Evolutionary conservation across 1,284 basidiomycete species (phyloP).

Genomic region (Erythrobasidium hasegawianum): DNA sequence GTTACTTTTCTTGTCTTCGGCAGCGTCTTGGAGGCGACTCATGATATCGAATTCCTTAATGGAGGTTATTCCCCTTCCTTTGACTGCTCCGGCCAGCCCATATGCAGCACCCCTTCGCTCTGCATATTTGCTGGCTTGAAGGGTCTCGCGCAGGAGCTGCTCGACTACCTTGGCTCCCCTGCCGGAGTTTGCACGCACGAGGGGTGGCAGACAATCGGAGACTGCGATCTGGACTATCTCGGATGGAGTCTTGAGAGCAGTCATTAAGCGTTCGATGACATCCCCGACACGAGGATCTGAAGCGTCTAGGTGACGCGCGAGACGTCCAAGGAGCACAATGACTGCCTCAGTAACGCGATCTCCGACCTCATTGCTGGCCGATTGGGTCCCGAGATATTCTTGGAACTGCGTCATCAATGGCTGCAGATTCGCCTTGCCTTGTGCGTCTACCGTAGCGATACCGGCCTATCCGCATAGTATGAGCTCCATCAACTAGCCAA

Average conservation of each 20-base stretch:
- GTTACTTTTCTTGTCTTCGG: slow-evolving; percentile 84
- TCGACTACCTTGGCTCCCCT: slow-evolving; percentile 64
- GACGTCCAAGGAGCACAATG: slow-evolving; percentile 88
- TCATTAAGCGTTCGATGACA: slow-evolving; percentile 86
- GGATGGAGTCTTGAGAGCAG: slow-evolving; percentile 87
- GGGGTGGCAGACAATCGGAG: slow-evolving; percentile 78
- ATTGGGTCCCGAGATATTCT: slow-evolving; percentile 64
- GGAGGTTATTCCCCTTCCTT: slow-evolving; percentile 78
- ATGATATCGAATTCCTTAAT: slow-evolving; percentile 83
- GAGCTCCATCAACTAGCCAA: background rate
- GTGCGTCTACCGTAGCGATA: slow-evolving; percentile 73
- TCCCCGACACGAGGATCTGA: slow-evolving; percentile 70
- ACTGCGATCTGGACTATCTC: slow-evolving; percentile 97
- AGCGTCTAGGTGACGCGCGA: slow-evolving; percentile 79
- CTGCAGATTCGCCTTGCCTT: slow-evolving; percentile 69
- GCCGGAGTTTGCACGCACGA: slow-evolving; percentile 67
- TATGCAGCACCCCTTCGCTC: slow-evolving; percentile 91
- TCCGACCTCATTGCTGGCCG: slow-evolving; percentile 64
- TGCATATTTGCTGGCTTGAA: slow-evolving; percentile 79
- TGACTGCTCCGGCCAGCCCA: slow-evolving; percentile 86
- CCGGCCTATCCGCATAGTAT: slow-evolving; percentile 57
- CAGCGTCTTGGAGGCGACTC: slow-evolving; percentile 66
- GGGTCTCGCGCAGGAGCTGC: slow-evolving; percentile 69
- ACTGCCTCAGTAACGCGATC: slow-evolving; percentile 93
- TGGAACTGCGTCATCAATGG: slow-evolving; percentile 83